A percentile compares a stretch with the other conserved stretches of the same genome.
Evolutionary conservation across 2,329 filamentous ascomycete species (phyloP).

Genomic region (Ascochyta viciae-villosae): DNA sequence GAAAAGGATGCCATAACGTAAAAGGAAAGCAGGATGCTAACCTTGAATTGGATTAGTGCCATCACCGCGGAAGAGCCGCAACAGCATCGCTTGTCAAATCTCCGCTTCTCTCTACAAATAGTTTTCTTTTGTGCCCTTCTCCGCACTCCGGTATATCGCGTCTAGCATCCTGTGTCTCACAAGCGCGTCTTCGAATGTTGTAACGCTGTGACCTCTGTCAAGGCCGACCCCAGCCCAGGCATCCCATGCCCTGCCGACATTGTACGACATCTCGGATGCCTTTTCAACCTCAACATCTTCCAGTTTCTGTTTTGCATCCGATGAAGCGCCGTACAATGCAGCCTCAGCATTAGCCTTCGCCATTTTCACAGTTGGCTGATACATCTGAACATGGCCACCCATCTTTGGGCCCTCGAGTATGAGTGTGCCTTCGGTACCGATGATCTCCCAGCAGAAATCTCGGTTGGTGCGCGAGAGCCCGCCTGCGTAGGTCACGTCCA

Average conservation of each 20-base stretch:
- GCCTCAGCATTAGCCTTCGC: slow-evolving; percentile 43
- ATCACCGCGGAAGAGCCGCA: background rate
- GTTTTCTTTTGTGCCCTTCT: slow-evolving; percentile 37
- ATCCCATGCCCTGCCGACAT: slow-evolving; percentile 65
- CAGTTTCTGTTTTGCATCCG: slow-evolving; percentile 48
- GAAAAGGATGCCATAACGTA: slow-evolving; percentile 23
- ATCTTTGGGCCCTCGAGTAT: slow-evolving; percentile 33
- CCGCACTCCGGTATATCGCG: slow-evolving; percentile 44
- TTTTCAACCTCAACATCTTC: slow-evolving; percentile 58
- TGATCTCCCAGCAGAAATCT: slow-evolving; percentile 48
- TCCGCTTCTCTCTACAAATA: slow-evolving; percentile 29
- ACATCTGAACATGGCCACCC: slow-evolving; percentile 50
- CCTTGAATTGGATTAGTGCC: background rate
- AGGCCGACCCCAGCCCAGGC: slow-evolving; percentile 53
- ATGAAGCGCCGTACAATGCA: background rate
- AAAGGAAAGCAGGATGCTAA: slow-evolving; percentile 21
- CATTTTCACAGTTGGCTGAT: slow-evolving; percentile 49
- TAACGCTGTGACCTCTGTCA: slow-evolving; percentile 33
- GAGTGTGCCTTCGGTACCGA: slow-evolving; percentile 46
- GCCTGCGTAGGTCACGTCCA: slow-evolving; percentile 33
- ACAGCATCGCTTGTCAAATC: background rate
- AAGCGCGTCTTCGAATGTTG: slow-evolving; percentile 45
- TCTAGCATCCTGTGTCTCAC: slow-evolving; percentile 48
- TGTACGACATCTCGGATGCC: slow-evolving; percentile 56
- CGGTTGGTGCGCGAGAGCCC: slow-evolving; percentile 29